Conservation (phyloP, 2,329 filamentous ascomycete species). For the Hypomyces rosellus region DNA sequence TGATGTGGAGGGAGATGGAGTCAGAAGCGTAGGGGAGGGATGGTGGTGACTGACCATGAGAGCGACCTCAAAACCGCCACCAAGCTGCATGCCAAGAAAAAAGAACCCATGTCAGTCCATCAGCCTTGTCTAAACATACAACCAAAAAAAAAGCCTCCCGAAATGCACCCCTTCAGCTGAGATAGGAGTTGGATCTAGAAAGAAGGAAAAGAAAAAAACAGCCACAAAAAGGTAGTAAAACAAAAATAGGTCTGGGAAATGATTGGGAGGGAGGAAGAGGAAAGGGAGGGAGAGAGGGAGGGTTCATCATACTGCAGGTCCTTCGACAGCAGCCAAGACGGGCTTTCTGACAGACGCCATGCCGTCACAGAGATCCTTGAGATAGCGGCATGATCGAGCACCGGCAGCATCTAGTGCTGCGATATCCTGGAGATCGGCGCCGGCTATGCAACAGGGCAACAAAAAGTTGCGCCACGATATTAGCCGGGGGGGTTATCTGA, state of each 20-base stretch:
- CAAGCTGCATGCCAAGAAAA: slow-evolving; percentile 29
- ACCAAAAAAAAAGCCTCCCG: neutral
- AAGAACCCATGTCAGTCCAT: slow-evolving; percentile 9
- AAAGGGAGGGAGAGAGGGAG: slow-evolving; percentile 15
- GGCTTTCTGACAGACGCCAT: slow-evolving; percentile 36
- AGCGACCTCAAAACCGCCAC: slow-evolving; percentile 45
- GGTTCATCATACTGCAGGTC: slow-evolving; percentile 38
- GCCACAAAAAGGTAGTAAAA: neutral
- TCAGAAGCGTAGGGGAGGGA: neutral
- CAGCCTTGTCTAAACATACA: neutral
- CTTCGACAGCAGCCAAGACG: slow-evolving; percentile 43
- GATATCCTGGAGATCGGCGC: slow-evolving; percentile 32
- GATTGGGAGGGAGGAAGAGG: neutral
- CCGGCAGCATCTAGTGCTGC: slow-evolving; percentile 26
- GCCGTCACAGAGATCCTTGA: slow-evolving; percentile 35
- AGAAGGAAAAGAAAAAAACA: neutral
- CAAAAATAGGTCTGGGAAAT: neutral
- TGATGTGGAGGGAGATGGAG: neutral
- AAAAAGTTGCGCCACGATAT: slow-evolving; percentile 3
- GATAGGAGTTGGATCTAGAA: neutral
- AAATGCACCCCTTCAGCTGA: neutral
- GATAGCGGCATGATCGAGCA: slow-evolving; percentile 28
- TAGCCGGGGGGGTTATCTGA: slow-evolving; percentile 5
- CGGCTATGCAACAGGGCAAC: slow-evolving; percentile 20
- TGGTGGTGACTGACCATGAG: slow-evolving; percentile 32